Base-by-base conservation (phyloP, 108 stramenopile genomes). In the Cyclostephanos invisitatus region DNA sequence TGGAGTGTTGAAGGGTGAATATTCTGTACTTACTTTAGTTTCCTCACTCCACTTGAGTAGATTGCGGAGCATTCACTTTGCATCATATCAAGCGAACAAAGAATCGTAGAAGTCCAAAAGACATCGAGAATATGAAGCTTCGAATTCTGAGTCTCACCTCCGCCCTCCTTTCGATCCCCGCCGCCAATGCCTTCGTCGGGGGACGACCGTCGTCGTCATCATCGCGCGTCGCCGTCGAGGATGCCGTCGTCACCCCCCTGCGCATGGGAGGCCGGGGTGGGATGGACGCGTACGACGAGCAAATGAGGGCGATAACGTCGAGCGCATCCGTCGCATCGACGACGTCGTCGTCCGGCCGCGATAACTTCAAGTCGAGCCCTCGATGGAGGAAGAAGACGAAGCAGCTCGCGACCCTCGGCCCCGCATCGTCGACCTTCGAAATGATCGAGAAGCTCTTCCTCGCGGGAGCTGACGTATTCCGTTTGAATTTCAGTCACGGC, bases 401-500 rank as follows among this genome's bases (percentile, higher is more conserved):
- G 79, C 92, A 97, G 81, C 67, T 98, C 10, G 91, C 93, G 11
- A 98, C 98, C 10, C 72, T 98, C 18, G 96, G 98, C 7, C 98
- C 96, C 18, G 95, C 95, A 12, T 96, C 93, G 12, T 82, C 83
- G 48, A 74, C 82, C 24, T 35, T 66, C 32, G 96, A 96, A 86
- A 93, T 95, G 96, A 94, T 98, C 72, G 97, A 97, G 70, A 90
- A 83, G 64, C 70, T 98, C 6, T 97, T 98, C 73, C 82, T 96
- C 20, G 94, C 96, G 24, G 98, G 98, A 58, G 96, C 92, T 15
- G 97, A 98, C 70, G 89, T 96, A 11, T 97, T 97, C 75, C 94
- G 98, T 36, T 86, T 98, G 7, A 98, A 98, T 84, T 97, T 97
- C 73, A 84, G 83, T 72, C 98, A 98, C 75, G 97, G 98, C 36